Evolutionary conservation across 2,329 filamentous ascomycete genomes (phyloP).

Genomic region (Tricladium varicosporioides): DNA sequence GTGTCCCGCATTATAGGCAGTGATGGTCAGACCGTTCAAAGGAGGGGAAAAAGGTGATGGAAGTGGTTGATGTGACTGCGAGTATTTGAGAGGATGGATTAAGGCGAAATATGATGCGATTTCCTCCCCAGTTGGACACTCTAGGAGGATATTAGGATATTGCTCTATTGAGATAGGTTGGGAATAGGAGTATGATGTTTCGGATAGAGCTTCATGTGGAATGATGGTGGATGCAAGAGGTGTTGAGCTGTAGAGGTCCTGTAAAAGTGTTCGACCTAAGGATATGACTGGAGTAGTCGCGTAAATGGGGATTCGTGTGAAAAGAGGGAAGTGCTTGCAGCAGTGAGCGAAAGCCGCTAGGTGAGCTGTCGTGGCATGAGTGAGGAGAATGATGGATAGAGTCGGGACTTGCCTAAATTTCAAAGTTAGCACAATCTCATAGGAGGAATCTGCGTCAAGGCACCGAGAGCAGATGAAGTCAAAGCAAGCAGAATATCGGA

Average conservation of each 20-base stretch:
- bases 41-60: constrained; percentile 85
- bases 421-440: constrained; percentile 22
- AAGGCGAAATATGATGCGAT: constrained; percentile 89
- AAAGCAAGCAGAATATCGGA: constrained; percentile 13
- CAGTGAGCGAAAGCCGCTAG: constrained; percentile 93
- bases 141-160: constrained; percentile 53
- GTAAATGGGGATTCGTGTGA: constrained; percentile 90
- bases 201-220: constrained; percentile 68
- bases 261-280: constrained; percentile 83
- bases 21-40: constrained; percentile 87
- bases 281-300: constrained; percentile 92
- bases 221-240: constrained; percentile 86
- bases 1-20: constrained; percentile 94
- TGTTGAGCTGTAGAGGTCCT: constrained; percentile 89
- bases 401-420: constrained; percentile 76
- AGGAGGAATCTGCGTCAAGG: constrained; percentile 11
- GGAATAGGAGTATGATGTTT: constrained; percentile 54
- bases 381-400: constrained; percentile 88
- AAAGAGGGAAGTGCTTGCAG: constrained; percentile 93
- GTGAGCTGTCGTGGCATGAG: constrained; percentile 88
- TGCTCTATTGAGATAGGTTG: constrained; percentile 48
- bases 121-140: constrained; percentile 79
- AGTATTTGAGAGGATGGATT: constrained; percentile 93
- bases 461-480: neutral
- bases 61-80: constrained; percentile 88